Conservation (phyloP, 805 yeast genomes). For the Schizosaccharomyces cryophilus region DNA sequence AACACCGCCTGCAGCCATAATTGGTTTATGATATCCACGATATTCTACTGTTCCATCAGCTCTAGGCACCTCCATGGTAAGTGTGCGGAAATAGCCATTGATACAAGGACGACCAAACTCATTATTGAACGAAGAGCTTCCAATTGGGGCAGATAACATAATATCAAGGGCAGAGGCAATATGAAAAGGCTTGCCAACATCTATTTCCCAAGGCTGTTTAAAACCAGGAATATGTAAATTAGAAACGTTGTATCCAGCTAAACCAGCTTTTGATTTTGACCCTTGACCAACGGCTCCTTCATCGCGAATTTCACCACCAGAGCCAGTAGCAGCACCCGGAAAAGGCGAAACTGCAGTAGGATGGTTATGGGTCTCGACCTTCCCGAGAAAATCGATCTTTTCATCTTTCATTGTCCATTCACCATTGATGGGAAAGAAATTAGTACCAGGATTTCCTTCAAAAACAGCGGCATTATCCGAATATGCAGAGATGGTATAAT, state of each 20-base stretch:
- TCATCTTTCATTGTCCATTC: slow-evolving; percentile 51
- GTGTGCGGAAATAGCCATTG: slow-evolving; percentile 85
- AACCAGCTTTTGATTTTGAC: slow-evolving; percentile 87
- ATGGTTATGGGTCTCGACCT: slow-evolving; percentile 96
- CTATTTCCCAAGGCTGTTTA: slow-evolving; percentile 85
- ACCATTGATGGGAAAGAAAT: slow-evolving; percentile 8
- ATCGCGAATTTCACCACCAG: slow-evolving; percentile 99
- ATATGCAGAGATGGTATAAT: slow-evolving; percentile 75
- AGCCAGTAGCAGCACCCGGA: slow-evolving; percentile 98
- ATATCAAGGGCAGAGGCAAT: slow-evolving; percentile 82
- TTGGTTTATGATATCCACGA: slow-evolving; percentile 96
- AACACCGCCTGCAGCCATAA: slow-evolving; percentile 98
- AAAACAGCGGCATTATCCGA: slow-evolving; percentile 95
- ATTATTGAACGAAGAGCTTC: slow-evolving; percentile 93
- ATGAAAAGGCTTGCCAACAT: slow-evolving; percentile 74
- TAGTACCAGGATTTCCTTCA: slow-evolving; percentile 48
- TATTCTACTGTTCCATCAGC: slow-evolving; percentile 40
- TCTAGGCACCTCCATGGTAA: slow-evolving; percentile 53
- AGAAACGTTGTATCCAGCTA: slow-evolving; percentile 77
- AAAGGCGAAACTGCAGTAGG: slow-evolving; percentile 98
- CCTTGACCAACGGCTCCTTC: slow-evolving; percentile 99
- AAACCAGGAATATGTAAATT: slow-evolving; percentile 69
- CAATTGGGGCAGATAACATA: slow-evolving; percentile 92
- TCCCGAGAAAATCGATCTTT: slow-evolving; percentile 65
- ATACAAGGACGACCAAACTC: slow-evolving; percentile 98